A percentile compares a stretch with the other conserved stretches of the same genome.
phyloP scores from a whole-genome alignment of 352 stramenopile genomes.

The Pythium guiyangense region DNA sequence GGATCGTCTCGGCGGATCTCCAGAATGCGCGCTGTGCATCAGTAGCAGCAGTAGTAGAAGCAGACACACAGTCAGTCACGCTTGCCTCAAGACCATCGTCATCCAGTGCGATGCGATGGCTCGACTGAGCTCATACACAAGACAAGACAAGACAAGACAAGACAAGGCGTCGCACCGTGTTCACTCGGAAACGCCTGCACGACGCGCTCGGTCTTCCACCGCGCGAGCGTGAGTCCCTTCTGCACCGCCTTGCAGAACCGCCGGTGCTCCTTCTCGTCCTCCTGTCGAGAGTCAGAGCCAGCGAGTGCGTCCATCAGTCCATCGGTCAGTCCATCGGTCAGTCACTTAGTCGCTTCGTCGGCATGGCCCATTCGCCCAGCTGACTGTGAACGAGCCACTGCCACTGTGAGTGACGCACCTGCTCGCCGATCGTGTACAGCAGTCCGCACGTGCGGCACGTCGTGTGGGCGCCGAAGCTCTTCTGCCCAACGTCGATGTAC shows the following conservation, averaged over 20 bases:
- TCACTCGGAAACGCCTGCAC: conserved; percentile 37
- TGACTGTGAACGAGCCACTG: background rate
- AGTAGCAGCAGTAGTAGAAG: no score
- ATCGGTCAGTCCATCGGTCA: background rate
- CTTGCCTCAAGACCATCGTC: background rate
- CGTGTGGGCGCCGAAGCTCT: no score
- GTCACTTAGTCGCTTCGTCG: background rate
- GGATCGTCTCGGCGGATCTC: conserved; percentile 58
- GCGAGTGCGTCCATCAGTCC: background rate
- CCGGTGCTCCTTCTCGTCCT: conserved; percentile 67
- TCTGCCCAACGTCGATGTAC: conserved; percentile 77
- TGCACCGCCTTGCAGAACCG: conserved; percentile 47
- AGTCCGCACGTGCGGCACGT: conserved; percentile 55
- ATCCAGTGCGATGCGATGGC: background rate
- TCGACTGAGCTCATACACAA: no score
- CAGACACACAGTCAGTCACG: background rate
- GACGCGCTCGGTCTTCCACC: conserved; percentile 69
- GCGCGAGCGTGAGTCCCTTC: no score
- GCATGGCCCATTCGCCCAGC: no score
- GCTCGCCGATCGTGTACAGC: conserved; percentile 67
- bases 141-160: no score
- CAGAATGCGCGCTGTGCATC: conserved; percentile 38
- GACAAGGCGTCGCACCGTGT: conserved; percentile 12
- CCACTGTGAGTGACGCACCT: conserved; percentile 17
- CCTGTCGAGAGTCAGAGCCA: conserved; percentile 16